These are phyloP conservation scores for Alternaria arbusti DNA, from an alignment of 2,329 filamentous ascomycete species.

Conservation along the genomic window DNA sequence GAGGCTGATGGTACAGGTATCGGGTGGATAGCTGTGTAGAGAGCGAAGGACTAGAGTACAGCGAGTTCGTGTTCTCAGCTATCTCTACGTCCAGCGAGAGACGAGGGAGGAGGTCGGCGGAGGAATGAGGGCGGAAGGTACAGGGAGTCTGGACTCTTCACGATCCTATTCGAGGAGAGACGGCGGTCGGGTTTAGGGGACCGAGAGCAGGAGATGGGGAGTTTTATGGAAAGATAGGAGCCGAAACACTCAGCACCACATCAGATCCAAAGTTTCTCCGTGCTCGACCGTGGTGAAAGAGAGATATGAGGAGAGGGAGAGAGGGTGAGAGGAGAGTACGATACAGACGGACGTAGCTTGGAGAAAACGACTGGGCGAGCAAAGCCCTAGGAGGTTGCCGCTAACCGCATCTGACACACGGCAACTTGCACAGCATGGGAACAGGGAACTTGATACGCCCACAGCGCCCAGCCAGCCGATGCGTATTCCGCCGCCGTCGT, in stretches of 20 bases:
- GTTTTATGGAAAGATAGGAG: conserved; percentile 45
- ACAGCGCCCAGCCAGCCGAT: conserved; percentile 20
- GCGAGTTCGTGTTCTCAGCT: conserved; percentile 31
- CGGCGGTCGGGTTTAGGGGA: conserved; percentile 43
- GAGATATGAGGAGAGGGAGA: conserved; percentile 36
- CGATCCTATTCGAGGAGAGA: conserved; percentile 43
- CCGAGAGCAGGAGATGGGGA: conserved; percentile 46
- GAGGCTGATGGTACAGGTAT: conserved; percentile 36
- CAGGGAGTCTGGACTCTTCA: conserved; percentile 41
- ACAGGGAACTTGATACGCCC: conserved; percentile 28
- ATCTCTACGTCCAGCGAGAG: conserved; percentile 42
- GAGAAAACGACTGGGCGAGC: conserved; percentile 46
- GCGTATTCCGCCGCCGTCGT: conserved; percentile 17
- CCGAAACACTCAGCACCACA: conserved; percentile 46
- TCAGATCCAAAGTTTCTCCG: conserved; percentile 47
- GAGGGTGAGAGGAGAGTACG: conserved; percentile 37
- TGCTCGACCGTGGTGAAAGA: conserved; percentile 46
- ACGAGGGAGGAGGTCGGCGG: conserved; percentile 23
- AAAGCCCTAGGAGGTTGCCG: conserved; percentile 35
- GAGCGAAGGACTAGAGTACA: conserved; percentile 48
- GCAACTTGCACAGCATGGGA: conserved; percentile 41
- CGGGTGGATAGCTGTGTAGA: conserved; percentile 43
- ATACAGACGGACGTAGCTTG: conserved; percentile 44
- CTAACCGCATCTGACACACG: conserved; percentile 25
- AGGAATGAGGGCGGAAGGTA: conserved; percentile 33